Conservation (phyloP, 768 basidiomycete genomes). For the Galerina sulciceps region DNA sequence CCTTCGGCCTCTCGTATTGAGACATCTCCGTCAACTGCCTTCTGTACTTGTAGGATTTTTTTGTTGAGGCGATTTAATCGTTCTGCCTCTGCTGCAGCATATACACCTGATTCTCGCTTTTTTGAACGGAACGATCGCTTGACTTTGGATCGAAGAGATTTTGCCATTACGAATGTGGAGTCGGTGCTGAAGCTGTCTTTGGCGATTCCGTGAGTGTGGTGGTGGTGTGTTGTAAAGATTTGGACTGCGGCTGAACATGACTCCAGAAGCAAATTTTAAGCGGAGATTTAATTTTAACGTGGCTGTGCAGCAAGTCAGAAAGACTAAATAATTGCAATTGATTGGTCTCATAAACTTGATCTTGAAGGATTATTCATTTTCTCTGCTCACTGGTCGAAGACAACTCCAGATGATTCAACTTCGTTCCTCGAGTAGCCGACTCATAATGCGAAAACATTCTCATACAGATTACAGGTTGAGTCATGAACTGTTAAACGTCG, state of each 20-base stretch:
- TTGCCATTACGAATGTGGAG: constrained; percentile 59
- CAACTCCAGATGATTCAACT: too few species aligned
- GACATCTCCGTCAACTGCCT: constrained; percentile 12
- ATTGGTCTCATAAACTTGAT: too few species aligned
- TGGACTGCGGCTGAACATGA: constrained; percentile 5
- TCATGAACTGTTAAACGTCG: too few species aligned
- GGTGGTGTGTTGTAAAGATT: constrained; percentile 23
- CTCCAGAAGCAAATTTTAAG: constrained; percentile 12
- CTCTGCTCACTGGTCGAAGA: too few species aligned
- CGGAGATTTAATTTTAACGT: constrained; percentile 18
- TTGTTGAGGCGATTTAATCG: constrained; percentile 72
- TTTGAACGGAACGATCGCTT: constrained; percentile 80
- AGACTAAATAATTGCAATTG: too few species aligned
- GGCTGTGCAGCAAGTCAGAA: too few species aligned
- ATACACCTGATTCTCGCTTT: constrained; percentile 76
- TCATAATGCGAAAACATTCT: too few species aligned
- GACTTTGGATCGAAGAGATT: constrained; percentile 81
- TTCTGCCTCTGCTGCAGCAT: constrained; percentile 78
- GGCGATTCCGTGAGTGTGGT: background rate
- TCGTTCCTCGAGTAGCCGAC: too few species aligned
- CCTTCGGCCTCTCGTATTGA: constrained; percentile 44
- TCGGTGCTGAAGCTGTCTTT: background rate
- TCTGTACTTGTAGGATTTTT: constrained; percentile 52
- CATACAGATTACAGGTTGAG: too few species aligned
- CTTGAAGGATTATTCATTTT: too few species aligned